These are phyloP conservation scores for Podosphaera fusca DNA, from an alignment of 2,329 filamentous ascomycete genomes.

Conservation along the genomic window DNA sequence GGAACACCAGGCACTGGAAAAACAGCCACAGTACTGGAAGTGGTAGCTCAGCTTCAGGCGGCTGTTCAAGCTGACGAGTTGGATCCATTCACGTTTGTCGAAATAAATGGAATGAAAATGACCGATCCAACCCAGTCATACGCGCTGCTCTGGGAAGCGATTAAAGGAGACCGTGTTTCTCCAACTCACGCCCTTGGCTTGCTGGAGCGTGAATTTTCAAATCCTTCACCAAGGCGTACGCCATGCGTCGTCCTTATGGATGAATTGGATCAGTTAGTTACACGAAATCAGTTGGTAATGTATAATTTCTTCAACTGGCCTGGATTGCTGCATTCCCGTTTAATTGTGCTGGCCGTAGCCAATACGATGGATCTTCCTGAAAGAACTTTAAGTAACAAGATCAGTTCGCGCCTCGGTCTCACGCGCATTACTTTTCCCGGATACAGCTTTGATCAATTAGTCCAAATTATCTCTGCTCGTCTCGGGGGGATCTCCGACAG, in stretches of 20 bases:
- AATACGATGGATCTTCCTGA: conserved; percentile 99
- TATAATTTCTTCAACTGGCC: conserved; percentile 99
- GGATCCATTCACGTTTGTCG: conserved; percentile 96
- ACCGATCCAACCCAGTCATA: conserved; percentile 96
- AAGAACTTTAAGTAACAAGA: conserved; percentile 91
- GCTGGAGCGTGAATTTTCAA: conserved; percentile 75
- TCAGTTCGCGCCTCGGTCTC: conserved; percentile 70
- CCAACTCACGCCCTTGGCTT: conserved; percentile 79
- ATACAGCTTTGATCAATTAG: conserved; percentile 90
- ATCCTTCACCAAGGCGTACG: conserved; percentile 71
- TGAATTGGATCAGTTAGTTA: conserved; percentile 90
- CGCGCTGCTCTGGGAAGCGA: conserved; percentile 79
- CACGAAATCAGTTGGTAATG: conserved; percentile 98
- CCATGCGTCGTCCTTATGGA: conserved; percentile 98
- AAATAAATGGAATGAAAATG: conserved; percentile 99
- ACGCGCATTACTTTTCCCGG: conserved; percentile 93
- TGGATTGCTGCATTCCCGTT: conserved; percentile 63
- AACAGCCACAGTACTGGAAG: conserved; percentile 89
- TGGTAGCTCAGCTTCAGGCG: conserved; percentile 72
- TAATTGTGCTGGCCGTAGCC: conserved; percentile 91
- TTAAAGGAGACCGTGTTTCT: conserved; percentile 81
- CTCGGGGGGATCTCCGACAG: conserved; percentile 70
- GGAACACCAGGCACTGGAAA: conserved; percentile 97
- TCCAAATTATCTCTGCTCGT: conserved; percentile 91
- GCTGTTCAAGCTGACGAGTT: conserved; percentile 74